phyloP scores from a whole-genome alignment of 805 yeast genomes.

The Cyberlindnera euphorbiiphila region DNA sequence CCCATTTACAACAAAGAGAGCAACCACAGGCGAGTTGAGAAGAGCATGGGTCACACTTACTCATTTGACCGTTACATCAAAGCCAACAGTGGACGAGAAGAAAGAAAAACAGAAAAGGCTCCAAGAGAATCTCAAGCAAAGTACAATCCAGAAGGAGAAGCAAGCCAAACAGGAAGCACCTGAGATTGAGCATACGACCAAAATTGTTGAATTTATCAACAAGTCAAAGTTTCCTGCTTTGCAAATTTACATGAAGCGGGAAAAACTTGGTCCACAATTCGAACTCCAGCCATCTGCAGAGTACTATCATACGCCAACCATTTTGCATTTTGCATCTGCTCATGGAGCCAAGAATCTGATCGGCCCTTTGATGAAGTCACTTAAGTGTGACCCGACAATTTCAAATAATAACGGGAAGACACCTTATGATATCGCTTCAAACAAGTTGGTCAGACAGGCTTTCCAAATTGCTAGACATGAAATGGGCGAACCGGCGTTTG shows the following conservation, averaged over 20 bases:
- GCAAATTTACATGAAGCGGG: slow-evolving; percentile 53
- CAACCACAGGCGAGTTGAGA: slow-evolving; percentile 76
- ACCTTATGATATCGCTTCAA: slow-evolving; percentile 62
- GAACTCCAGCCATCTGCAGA: slow-evolving; percentile 50
- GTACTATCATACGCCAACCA: slow-evolving; percentile 59
- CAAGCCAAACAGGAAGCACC: slow-evolving; percentile 27
- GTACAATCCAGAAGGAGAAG: slow-evolving; percentile 25
- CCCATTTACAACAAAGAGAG: slow-evolving; percentile 89
- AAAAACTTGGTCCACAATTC: slow-evolving; percentile 52
- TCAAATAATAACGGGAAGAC: slow-evolving; percentile 53
- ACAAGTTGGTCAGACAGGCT: slow-evolving; percentile 41
- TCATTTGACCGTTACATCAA: slow-evolving; percentile 47
- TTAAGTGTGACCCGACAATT: slow-evolving; percentile 69
- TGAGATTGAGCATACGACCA: slow-evolving; percentile 51
- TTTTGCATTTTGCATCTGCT: slow-evolving; percentile 74
- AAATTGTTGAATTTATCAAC: slow-evolving; percentile 56
- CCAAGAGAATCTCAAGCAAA: slow-evolving; percentile 30
- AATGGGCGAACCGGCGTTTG: slow-evolving; percentile 64
- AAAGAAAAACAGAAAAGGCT: slow-evolving; percentile 26
- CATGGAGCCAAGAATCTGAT: slow-evolving; percentile 67
- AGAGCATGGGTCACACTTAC: slow-evolving; percentile 80
- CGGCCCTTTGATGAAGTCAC: slow-evolving; percentile 48
- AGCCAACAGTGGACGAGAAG: slow-evolving; percentile 44
- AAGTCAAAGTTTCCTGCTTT: slow-evolving; percentile 77
- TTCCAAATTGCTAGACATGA: slow-evolving; percentile 66